These are phyloP conservation scores for Cryptococcus maquisensis DNA, from an alignment of 1,284 basidiomycete genomes.

Conservation along the genomic window DNA sequence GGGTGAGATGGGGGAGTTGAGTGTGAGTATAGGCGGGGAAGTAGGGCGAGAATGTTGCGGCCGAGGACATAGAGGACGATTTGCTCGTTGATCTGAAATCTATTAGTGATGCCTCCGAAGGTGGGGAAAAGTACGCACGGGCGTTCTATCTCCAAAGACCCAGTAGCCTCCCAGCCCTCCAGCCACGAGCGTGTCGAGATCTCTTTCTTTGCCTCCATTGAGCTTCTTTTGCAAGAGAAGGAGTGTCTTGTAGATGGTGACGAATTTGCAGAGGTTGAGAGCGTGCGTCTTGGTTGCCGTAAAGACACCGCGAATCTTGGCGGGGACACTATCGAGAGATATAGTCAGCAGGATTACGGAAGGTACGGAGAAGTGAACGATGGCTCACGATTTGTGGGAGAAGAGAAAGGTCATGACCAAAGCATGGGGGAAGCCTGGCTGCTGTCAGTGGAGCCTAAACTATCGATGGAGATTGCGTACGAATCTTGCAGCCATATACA, in stretches of 20 bases:
- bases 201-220: constrained; percentile 75
- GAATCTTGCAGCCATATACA: constrained; percentile 80
- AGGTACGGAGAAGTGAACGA: background rate
- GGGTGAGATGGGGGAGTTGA: constrained; percentile 37
- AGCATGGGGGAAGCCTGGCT: constrained; percentile 80
- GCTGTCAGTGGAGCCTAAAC: background rate
- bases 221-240: constrained; percentile 73
- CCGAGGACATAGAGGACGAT: constrained; percentile 95
- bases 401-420: constrained; percentile 97
- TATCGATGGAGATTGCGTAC: constrained; percentile 34
- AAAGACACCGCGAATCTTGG: constrained; percentile 59
- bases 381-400: constrained; percentile 73
- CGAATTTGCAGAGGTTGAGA: constrained; percentile 86
- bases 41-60: constrained; percentile 78
- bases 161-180: constrained; percentile 87
- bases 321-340: constrained; percentile 11
- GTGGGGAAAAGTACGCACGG: constrained; percentile 48
- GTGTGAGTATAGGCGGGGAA: constrained; percentile 59
- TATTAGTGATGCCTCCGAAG: background rate
- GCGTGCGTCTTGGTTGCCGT: constrained; percentile 67
- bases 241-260: constrained; percentile 84
- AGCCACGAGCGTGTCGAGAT: constrained; percentile 83
- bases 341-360: background rate
- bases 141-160: constrained; percentile 88
- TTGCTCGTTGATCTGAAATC: constrained; percentile 81